Conservation (phyloP, 1,284 basidiomycete genomes). For the Sphagnurus paluster region DNA sequence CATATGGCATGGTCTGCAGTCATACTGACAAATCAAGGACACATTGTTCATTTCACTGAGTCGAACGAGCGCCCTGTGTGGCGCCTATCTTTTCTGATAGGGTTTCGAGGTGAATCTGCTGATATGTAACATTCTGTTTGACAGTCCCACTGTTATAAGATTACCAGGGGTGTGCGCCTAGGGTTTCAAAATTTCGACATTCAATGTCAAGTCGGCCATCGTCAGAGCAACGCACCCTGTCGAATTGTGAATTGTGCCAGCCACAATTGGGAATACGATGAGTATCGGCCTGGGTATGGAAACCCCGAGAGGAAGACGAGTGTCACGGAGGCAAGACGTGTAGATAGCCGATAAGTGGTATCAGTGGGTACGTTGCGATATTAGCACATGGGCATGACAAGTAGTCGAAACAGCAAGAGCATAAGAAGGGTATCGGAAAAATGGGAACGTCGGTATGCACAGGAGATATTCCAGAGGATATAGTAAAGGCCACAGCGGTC, state of each 20-base stretch:
- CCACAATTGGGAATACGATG: slow-evolving; percentile 23
- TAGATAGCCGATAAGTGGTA: slow-evolving; percentile 26
- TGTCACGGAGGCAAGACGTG: slow-evolving; percentile 27
- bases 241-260: slow-evolving; percentile 31
- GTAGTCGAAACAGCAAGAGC: slow-evolving; percentile 20
- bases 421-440: slow-evolving; percentile 29
- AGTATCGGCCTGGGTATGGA: slow-evolving; percentile 23
- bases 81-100: too few species aligned
- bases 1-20: too few species aligned
- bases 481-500: slow-evolving; percentile 25
- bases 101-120: too few species aligned
- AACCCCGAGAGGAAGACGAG: slow-evolving; percentile 22
- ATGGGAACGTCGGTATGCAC: slow-evolving; percentile 23
- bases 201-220: too few species aligned
- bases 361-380: slow-evolving; percentile 36
- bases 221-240: slow-evolving; percentile 25
- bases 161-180: too few species aligned
- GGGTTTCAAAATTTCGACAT: too few species aligned
- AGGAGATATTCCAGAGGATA: slow-evolving; percentile 26
- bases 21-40: too few species aligned
- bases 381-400: slow-evolving; percentile 40
- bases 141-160: too few species aligned
- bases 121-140: too few species aligned
- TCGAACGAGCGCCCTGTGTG: too few species aligned
- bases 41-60: too few species aligned